Evolutionary conservation across 371 early-diverging fungal species (phyloP), one percentile per base, ranked within the genome.

Genomic region (Mortierella sp.): DNA sequence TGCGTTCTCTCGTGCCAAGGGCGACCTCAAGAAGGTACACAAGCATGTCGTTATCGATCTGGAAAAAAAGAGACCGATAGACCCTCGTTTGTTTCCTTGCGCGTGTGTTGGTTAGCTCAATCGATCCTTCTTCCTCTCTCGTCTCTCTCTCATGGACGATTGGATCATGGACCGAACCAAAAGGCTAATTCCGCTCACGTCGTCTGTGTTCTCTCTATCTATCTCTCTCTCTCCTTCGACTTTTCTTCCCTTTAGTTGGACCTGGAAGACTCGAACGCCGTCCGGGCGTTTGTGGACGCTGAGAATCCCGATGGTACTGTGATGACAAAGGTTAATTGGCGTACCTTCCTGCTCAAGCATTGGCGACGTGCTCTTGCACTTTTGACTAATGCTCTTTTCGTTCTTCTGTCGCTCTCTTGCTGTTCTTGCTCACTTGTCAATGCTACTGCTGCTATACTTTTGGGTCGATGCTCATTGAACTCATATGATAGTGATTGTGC

Each of bases 1-100:
- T 0, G 95, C 94, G n/a, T 91, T 91, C 67, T 91, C 90, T 43
- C 91, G 96, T 9, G 91, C 94, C 8, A 88, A 86, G 14, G 89
- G 84, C 24, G 88, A 83, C 26, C 90, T 95, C 5, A 86, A 89
- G 73, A 93, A 93, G 87, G 94, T 93, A 87, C 71, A 21, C 14
- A 26, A 69, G 44, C 44, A 69, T 21, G 26, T 71, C 26, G 43
- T 74, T 53, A 64, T 54, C 24, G 40, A 77, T 76, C 44, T n/a
- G 16, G 50, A 50, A 50, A 11, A 31, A 28, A 61, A 43, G 9
- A 21, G 37, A 19, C 37, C 34, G 61, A 37, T 31, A 67, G 44
- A 8, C 28, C 10, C 16, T 21, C 40, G 55, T 37, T 37, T 37
- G 37, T 9, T 67, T 37, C 61, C 61, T 34, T 61, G 2, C 43